Evolutionary conservation across 2,329 filamentous ascomycete genomes (phyloP).

Genomic region (Colletotrichum musae): DNA sequence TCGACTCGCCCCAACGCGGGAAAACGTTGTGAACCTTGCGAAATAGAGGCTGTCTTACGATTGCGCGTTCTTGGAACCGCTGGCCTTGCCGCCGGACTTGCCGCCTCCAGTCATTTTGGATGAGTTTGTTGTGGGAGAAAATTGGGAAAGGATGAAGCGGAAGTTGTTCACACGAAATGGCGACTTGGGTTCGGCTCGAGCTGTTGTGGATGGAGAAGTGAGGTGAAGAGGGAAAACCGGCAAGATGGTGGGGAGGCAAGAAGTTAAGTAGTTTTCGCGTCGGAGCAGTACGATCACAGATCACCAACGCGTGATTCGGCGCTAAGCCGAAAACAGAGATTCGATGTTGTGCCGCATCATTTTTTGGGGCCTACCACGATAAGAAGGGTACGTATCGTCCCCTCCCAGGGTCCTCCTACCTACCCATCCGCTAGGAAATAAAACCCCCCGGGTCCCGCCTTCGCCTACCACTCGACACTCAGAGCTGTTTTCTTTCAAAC

Average conservation of each 20-base stretch:
- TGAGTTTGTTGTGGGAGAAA: slow-evolving; percentile 53
- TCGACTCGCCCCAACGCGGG: slow-evolving; percentile 55
- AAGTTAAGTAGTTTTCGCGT: slow-evolving; percentile 72
- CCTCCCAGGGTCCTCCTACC: background rate
- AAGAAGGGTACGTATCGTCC: background rate
- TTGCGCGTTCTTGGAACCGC: slow-evolving; percentile 98
- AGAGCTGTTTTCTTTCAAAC: too few species aligned
- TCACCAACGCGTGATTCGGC: slow-evolving; percentile 57
- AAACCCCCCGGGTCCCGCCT: slow-evolving; percentile 23
- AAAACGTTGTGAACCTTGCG: slow-evolving; percentile 15
- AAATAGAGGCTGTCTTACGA: slow-evolving; percentile 77
- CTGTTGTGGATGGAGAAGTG: slow-evolving; percentile 47
- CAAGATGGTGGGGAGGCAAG: slow-evolving; percentile 61
- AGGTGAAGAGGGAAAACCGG: slow-evolving; percentile 50
- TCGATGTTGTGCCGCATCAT: slow-evolving; percentile 35
- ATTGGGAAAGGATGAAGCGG: slow-evolving; percentile 40
- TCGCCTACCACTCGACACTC: too few species aligned
- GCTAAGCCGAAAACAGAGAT: slow-evolving; percentile 48
- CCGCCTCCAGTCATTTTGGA: slow-evolving; percentile 99
- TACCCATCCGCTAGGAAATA: slow-evolving; percentile 28
- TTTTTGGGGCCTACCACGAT: slow-evolving; percentile 19
- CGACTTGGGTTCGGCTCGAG: slow-evolving; percentile 42
- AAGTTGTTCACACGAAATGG: slow-evolving; percentile 16
- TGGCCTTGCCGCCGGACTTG: slow-evolving; percentile 99
- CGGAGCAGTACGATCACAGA: slow-evolving; percentile 61